These are phyloP conservation scores for Psilocybe subaeruginosa DNA, from an alignment of 768 basidiomycete genomes.

Conservation along the genomic window DNA sequence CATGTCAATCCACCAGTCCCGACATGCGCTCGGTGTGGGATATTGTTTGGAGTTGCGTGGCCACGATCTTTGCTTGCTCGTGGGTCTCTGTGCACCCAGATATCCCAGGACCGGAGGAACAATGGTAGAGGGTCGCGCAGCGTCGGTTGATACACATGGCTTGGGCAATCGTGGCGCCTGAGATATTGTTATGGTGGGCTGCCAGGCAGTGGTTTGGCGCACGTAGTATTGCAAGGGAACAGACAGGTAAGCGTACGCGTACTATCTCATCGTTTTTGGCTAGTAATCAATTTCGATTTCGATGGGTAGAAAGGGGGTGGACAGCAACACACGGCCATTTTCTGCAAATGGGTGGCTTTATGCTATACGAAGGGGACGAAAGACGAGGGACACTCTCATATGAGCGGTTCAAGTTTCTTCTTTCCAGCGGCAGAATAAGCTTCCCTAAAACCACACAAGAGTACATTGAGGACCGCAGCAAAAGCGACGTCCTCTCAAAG, in stretches of 20 bases:
- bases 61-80: neutral
- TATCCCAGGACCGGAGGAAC: neutral
- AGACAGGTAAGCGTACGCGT: neutral
- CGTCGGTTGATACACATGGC: neutral
- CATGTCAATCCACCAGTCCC: no score
- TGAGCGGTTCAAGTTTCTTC: neutral
- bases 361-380: neutral
- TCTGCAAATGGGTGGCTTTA: slow-evolving; percentile 18
- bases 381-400: neutral
- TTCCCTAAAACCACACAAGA: slow-evolving; percentile 9
- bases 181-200: neutral
- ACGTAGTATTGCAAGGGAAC: neutral
- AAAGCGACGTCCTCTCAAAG: slow-evolving; percentile 36
- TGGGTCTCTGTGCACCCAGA: slow-evolving; percentile 8
- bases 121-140: no score
- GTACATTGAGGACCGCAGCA: slow-evolving; percentile 25
- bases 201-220: slow-evolving; percentile 1
- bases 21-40: neutral
- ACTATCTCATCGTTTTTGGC: no score
- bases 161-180: neutral
- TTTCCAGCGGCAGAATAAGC: neutral
- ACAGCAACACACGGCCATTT: slow-evolving; percentile 9
- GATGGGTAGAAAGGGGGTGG: neutral
- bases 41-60: slow-evolving; percentile 1
- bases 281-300: no score